Base-by-base conservation (phyloP, 768 basidiomycete species). In the Hygrocybe punicea region DNA sequence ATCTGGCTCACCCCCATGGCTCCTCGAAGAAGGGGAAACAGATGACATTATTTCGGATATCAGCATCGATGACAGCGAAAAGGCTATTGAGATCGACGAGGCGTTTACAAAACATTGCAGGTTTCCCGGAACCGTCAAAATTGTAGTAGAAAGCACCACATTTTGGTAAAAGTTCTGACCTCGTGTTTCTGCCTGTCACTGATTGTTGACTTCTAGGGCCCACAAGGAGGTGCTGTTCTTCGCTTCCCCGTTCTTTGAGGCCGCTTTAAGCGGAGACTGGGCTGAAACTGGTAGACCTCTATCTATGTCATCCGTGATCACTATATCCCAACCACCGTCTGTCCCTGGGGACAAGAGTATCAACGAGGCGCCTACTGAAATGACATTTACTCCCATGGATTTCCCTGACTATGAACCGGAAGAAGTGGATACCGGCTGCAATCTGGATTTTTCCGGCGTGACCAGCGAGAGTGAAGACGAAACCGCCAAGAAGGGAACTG, bases 161-260 rank as follows among this genome's bases (percentile, higher is more conserved):
- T 96, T 96, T 73, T 96, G 93, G 93, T 93, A 67, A 64, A 88
- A 36, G 60, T 51, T 35, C 21, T 50, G 29, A 14, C 35, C 35
- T 29, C 40, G 37, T 45, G 45, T 36, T 9, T 23, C 21, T 49
- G 3, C 19, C 19, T 24, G 19, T 23, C 13, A 6, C 17, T 47
- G 13, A 47, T 23, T 21, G 17, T 17, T 5, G 8, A 36, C 16
- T 34, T 25, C 16, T 66, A 93, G 91, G 91, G 87, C 89, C 1
- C 93, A 96, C 73, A 93, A 91, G 69, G 93, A 95, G 67, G 84
- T 96, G 25, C 75, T 96, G 6, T 89, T 86, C 72, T 96, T 93
- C 67, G 89, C 93, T 4, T 94, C 92, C n/a, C 91, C 93, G 0
- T 96, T 96, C 78, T 96, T 96, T 69, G 87, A 94, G 71, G 91